These are phyloP conservation scores for Limnanthes douglasii DNA, from an alignment of 345 rosid genomes.

Conservation along the genomic window DNA sequence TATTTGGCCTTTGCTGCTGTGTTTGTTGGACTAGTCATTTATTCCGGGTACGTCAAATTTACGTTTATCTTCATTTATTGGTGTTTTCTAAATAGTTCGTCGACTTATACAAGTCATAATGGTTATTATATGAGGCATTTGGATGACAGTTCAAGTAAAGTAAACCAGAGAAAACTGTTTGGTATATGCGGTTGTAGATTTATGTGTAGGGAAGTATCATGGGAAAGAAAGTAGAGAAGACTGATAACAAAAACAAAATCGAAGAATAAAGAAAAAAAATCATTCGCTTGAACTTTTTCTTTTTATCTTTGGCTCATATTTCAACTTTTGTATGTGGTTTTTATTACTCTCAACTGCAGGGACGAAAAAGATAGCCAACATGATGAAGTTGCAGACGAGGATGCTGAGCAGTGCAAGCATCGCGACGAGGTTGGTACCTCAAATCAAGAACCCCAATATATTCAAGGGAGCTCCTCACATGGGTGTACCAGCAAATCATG, in stretches of 20 bases:
- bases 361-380: constrained; percentile 27
- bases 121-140: no score
- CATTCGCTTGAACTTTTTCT: no score
- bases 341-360: no score
- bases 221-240: constrained; percentile 3
- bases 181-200: no score
- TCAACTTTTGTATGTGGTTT: no score
- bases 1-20: constrained; percentile 73
- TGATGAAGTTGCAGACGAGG: constrained; percentile 22
- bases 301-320: neutral
- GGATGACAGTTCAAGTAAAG: no score
- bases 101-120: no score
- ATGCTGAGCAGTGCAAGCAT: constrained; percentile 21
- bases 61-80: neutral
- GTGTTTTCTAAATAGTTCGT: no score
- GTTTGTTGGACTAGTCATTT: constrained; percentile 46
- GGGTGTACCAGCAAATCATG: constrained; percentile 5
- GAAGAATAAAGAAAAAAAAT: no score
- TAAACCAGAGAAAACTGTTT: no score
- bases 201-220: neutral
- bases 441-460: neutral
- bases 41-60: constrained; percentile 39
- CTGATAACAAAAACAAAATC: no score
- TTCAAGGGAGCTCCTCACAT: constrained; percentile 10
- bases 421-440: constrained; percentile 19